Percentiles rank a stretch among this genome's conserved stretches.
These are phyloP conservation scores for Plasmopara muralis DNA, from an alignment of 352 stramenopile species.

Conservation along the genomic window DNA sequence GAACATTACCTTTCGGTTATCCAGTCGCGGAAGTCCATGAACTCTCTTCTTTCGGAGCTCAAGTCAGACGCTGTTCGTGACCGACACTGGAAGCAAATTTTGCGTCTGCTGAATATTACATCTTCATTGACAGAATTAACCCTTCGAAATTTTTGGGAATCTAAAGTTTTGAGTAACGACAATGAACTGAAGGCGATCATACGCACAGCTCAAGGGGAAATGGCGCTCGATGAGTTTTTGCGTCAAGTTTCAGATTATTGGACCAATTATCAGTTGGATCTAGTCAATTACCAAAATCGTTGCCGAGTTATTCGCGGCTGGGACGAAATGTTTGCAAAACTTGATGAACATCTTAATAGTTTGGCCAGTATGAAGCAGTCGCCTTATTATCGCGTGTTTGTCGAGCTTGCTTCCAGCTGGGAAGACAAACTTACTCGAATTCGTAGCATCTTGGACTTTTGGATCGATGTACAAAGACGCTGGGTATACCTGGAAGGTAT, in stretches of 20 bases:
- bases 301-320: constrained; percentile 98
- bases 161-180: constrained; percentile 87
- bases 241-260: constrained; percentile 90
- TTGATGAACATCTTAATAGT: constrained; percentile 99
- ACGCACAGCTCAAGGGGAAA: constrained; percentile 97
- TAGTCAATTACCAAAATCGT: constrained; percentile 91
- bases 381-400: constrained; percentile 98
- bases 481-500: constrained; percentile 99
- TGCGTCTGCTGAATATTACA: constrained; percentile 91
- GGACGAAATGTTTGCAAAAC: constrained; percentile 98
- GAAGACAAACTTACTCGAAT: constrained; percentile 97
- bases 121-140: constrained; percentile 94
- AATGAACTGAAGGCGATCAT: constrained; percentile 97
- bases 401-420: constrained; percentile 95
- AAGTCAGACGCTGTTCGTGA: constrained; percentile 98
- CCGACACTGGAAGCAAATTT: constrained; percentile 97
- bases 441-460: constrained; percentile 96
- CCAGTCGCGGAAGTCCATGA: constrained; percentile 90
- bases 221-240: constrained; percentile 99
- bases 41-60: constrained; percentile 94
- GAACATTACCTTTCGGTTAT: constrained; percentile 92
- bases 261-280: constrained; percentile 85
- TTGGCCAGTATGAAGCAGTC: constrained; percentile 98
- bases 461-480: constrained; percentile 98
- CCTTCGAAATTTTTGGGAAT: constrained; percentile 96